Base-by-base conservation (phyloP, 371 early-diverging fungal species). In the Mortierella sp. region DNA sequence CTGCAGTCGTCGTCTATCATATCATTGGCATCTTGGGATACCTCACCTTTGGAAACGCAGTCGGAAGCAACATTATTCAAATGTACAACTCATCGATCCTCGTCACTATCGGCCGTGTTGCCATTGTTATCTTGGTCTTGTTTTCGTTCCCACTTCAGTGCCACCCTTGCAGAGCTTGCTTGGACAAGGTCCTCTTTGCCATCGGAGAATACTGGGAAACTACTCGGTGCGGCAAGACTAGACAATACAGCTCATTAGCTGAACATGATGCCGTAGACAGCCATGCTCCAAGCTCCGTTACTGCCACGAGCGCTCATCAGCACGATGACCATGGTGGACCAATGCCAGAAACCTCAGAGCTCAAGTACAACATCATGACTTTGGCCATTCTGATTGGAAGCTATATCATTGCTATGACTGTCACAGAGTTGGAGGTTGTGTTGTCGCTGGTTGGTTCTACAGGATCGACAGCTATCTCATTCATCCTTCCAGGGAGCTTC, bases 141-240 rank as follows among this genome's bases (percentile, higher is more conserved):
- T 95, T 99, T 72, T 96, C 97, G 4, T 99, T 97, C 89, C 99
- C 99, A 6, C 87, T 99, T 11, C 99, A 99, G 86, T 90, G 94
- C 62, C 97, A 98, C 74, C 99, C 99, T 3, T 95, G 96, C 75
- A 92, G 99, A 62, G 94, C 91, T 2, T 97, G 96, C 35, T 84
- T 99, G 30, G 95, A 96, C 83, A 98, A 97, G 80, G 90, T 98
- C 1, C 62, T 95, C 20, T 66, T 55, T n/a, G 68, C 77, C 4
- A 11, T 67, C 43, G 58, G 45, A 14, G 55, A 64, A 43, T 66
- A 58, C 66, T 80, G 76, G 77, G 62, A 62, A 3, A 76, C 75
- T 45, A 73, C 79, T 12, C 70, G 68, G 0, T 77, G 74, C 24
- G 70, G 72, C 66, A 66, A 70, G 61, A 3, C 45, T 28, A 24